phyloP scores from a whole-genome alignment of 345 rosid genomes.

The Eucalyptus regnans region DNA sequence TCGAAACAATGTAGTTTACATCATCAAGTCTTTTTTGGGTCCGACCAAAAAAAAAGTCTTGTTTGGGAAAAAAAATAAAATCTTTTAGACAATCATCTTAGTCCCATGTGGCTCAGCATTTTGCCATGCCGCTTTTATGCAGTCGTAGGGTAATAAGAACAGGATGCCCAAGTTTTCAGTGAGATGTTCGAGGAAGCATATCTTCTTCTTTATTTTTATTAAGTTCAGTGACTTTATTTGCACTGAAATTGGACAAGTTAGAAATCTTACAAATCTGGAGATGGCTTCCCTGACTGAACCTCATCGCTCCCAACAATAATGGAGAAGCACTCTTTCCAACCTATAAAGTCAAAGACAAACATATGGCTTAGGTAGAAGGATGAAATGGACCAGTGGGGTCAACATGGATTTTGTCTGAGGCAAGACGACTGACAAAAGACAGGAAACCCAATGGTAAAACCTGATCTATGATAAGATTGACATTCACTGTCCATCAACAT shows the following conservation, averaged over 20 bases:
- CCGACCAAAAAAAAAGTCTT: neutral
- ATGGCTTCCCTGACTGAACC: constrained; percentile 26
- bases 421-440: neutral
- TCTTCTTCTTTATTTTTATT: neutral
- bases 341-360: constrained; percentile 3
- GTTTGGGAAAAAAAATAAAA: neutral
- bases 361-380: neutral
- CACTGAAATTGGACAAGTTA: neutral
- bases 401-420: neutral
- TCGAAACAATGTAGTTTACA: neutral
- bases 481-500: neutral
- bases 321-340: constrained; percentile 24
- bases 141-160: neutral
- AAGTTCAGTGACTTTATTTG: neutral
- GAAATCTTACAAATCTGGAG: constrained; percentile 27
- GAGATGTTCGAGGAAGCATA: neutral
- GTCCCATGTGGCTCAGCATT: neutral
- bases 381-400: neutral
- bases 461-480: neutral
- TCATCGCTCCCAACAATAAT: constrained; percentile 28
- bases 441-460: neutral
- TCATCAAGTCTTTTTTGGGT: neutral
- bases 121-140: neutral
- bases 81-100: neutral
- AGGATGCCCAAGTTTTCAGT: neutral